Evolutionary conservation across 1,139 yeast genomes (phyloP).

Genomic region (Hyphopichia burtonii): DNA sequence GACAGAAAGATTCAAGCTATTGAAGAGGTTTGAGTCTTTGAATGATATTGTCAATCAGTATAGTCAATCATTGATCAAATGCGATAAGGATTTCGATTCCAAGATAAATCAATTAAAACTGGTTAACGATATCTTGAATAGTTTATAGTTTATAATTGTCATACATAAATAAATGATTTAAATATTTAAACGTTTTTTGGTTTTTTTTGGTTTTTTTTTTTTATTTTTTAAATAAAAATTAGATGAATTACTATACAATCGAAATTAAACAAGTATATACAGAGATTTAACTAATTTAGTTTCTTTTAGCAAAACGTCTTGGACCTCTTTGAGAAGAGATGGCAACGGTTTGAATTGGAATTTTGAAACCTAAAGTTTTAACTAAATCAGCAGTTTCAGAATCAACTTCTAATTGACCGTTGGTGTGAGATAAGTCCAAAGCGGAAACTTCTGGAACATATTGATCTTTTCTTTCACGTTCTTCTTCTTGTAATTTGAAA

Average conservation of each 20-base stretch:
- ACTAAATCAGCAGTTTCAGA: slow-evolving; percentile 97
- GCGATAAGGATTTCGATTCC: not conserved
- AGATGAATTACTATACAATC: slow-evolving; percentile 1
- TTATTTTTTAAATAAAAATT: not conserved
- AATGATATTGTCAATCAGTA: slow-evolving; percentile 30
- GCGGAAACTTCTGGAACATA: slow-evolving; percentile 99
- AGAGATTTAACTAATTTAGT: slow-evolving; percentile 41
- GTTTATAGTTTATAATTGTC: slow-evolving; percentile 1
- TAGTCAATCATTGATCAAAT: slow-evolving; percentile 10
- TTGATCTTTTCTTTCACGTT: slow-evolving; percentile 99
- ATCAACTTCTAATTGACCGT: slow-evolving; percentile 97
- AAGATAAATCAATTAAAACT: not conserved
- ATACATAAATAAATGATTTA: not conserved
- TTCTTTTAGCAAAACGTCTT: slow-evolving; percentile 96
- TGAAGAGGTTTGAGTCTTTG: slow-evolving; percentile 28
- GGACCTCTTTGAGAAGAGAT: slow-evolving; percentile 91
- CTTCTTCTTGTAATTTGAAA: slow-evolving; percentile 99
- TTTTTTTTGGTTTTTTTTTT: not conserved
- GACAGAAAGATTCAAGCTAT: slow-evolving; percentile 34
- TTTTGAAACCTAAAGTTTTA: slow-evolving; percentile 93
- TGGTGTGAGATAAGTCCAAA: slow-evolving; percentile 95
- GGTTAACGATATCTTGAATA: slow-evolving; percentile 1
- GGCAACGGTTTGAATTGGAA: slow-evolving; percentile 87
- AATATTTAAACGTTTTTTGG: not conserved
- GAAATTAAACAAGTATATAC: not conserved